Evolutionary conservation across 179 eudicot genomes (phyloP).

Genomic region (Beta corolliflora): DNA sequence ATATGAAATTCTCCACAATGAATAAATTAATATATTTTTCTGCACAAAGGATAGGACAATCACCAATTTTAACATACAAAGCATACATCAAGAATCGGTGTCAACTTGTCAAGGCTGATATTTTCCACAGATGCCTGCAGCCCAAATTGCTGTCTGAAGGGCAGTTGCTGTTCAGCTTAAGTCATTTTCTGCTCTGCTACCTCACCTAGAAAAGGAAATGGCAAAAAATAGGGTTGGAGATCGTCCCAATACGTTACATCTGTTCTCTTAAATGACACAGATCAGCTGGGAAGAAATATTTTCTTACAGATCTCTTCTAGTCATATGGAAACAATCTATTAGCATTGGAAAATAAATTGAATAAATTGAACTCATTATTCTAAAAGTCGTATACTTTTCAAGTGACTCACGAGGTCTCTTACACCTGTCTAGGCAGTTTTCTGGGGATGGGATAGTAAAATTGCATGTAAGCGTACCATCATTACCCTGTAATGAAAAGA

Average conservation of each 20-base stretch:
- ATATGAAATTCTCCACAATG: slow-evolving; percentile 3
- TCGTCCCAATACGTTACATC: background rate
- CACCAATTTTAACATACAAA: background rate
- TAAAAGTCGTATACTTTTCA: background rate
- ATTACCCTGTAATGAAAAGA: too few species aligned
- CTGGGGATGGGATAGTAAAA: too few species aligned
- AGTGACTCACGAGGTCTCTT: too few species aligned
- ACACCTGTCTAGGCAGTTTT: too few species aligned
- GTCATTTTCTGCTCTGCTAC: slow-evolving; percentile 46
- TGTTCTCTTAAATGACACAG: background rate
- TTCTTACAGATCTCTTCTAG: background rate
- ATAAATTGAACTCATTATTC: background rate
- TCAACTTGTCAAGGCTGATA: slow-evolving; percentile 19
- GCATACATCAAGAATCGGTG: slow-evolving; percentile 1
- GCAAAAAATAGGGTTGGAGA: background rate
- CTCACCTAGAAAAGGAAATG: slow-evolving; percentile 36
- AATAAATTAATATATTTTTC: slow-evolving; percentile 3
- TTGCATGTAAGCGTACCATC: too few species aligned
- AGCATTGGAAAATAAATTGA: background rate
- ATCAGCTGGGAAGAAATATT: background rate
- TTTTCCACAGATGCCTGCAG: slow-evolving; percentile 26
- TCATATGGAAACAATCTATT: background rate
- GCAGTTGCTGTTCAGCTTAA: slow-evolving; percentile 53
- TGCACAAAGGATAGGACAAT: background rate
- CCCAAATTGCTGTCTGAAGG: slow-evolving; percentile 46